Evolutionary conservation across 768 basidiomycete genomes (phyloP).

Genomic region (Amanita rubescens): DNA sequence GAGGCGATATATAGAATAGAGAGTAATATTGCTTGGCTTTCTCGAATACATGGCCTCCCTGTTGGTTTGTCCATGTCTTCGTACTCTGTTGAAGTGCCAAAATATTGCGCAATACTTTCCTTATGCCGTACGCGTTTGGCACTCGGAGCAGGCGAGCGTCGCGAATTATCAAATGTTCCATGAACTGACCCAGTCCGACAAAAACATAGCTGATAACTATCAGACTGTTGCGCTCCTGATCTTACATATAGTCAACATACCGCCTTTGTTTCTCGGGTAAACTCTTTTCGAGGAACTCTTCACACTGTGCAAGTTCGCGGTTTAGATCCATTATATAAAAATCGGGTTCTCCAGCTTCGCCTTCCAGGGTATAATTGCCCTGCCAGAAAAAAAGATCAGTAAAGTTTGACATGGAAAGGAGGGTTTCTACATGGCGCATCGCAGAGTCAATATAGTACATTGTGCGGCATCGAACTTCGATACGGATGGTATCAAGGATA

Average conservation of each 20-base stretch:
- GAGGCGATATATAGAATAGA: conserved; percentile 66
- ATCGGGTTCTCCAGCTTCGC: conserved; percentile 88
- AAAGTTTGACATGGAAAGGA: conserved; percentile 5
- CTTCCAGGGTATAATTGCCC: conserved; percentile 80
- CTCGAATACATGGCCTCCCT: conserved; percentile 58
- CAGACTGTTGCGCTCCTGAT: background rate
- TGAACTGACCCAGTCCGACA: conserved; percentile 74
- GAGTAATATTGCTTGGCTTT: conserved; percentile 76
- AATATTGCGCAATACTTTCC: conserved; percentile 85
- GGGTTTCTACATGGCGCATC: conserved; percentile 54
- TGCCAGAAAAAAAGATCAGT: conserved; percentile 26
- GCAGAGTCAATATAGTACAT: conserved; percentile 78
- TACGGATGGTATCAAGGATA: conserved; percentile 79
- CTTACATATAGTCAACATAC: conserved; percentile 35
- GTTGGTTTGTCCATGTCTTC: conserved; percentile 58
- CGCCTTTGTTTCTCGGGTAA: conserved; percentile 57
- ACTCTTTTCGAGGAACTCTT: conserved; percentile 57
- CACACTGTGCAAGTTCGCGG: conserved; percentile 64
- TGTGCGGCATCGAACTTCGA: conserved; percentile 80
- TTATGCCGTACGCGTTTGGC: conserved; percentile 70
- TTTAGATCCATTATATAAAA: conserved; percentile 84
- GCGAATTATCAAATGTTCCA: conserved; percentile 76
- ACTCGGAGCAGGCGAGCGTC: conserved; percentile 63
- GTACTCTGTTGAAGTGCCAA: conserved; percentile 88
- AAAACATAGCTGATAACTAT: conserved; percentile 65